A percentile compares a stretch with the other conserved stretches of the same genome.
Conservation (phyloP, 352 stramenopile genomes). For the Globisporangium nunn region DNA sequence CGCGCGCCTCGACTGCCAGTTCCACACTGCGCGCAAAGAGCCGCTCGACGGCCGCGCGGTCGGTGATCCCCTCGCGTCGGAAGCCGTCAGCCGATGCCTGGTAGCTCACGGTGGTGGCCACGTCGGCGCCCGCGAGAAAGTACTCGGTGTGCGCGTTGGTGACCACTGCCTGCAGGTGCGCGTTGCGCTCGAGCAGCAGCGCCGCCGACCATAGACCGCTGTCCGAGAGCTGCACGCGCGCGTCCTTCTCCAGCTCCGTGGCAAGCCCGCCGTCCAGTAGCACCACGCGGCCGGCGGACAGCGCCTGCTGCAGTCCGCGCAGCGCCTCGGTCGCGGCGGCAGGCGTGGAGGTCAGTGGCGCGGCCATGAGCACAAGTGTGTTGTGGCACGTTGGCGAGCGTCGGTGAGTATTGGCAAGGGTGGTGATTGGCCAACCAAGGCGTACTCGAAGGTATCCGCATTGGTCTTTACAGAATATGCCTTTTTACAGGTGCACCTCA, state of each 20-base stretch:
- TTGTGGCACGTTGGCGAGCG: too few species aligned
- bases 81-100: slow-evolving; percentile 84
- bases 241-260: slow-evolving; percentile 72
- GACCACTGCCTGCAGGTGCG: slow-evolving; percentile 47
- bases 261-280: slow-evolving; percentile 72
- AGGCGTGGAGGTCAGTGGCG: too few species aligned
- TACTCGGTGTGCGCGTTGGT: slow-evolving; percentile 66
- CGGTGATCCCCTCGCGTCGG: slow-evolving; percentile 47
- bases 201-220: slow-evolving; percentile 69
- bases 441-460: too few species aligned
- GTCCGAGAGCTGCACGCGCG: slow-evolving; percentile 42
- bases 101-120: slow-evolving; percentile 81
- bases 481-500: too few species aligned
- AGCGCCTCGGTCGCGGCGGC: slow-evolving; percentile 10
- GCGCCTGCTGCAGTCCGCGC: slow-evolving; percentile 25
- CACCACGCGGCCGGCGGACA: slow-evolving; percentile 27
- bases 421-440: too few species aligned
- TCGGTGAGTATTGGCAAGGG: too few species aligned
- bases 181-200: slow-evolving; percentile 53
- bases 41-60: slow-evolving; percentile 35
- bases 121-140: slow-evolving; percentile 68
- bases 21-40: slow-evolving; percentile 74
- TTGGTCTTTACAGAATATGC: too few species aligned
- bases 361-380: too few species aligned
- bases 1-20: slow-evolving; percentile 56